Base-by-base conservation (phyloP, 1,139 yeast genomes). In the Yamadazyma spencermartinsiae region DNA sequence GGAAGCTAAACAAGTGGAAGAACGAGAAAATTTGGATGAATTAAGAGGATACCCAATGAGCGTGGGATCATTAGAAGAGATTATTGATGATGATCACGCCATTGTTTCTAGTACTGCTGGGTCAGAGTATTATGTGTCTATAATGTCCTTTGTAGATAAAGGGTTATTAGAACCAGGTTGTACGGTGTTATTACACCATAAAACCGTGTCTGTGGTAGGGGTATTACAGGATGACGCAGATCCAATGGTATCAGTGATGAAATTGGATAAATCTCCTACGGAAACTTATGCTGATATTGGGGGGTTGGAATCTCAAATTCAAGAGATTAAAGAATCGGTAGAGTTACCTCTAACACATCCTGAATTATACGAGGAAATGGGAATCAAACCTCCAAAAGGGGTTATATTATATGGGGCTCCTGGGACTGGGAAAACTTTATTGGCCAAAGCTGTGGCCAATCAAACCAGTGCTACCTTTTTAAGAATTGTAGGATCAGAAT, bases 351-450 rank as follows among this genome's bases (percentile, higher is more conserved):
- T 94, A 49, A 90, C 98, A 15, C 98, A 94, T 63, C 98, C 98
- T 1, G 98, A 94, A 63, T 72, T 94, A 52, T 94, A 92, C 65
- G 97, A 94, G 66, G 98, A 92, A 66, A 92, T 94, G 97, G 99
- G 99, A 51, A 92, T 94, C 60, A 89, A 90, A 57, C 98, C 98
- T 7, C 99, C 99, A 37, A 92, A 92, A 69, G 99, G 99, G 66
- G 98, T 94, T 40, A 90, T 94, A 53, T 74, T 94, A 45, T 94
- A 94, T 60, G 99, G 99, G 53, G 96, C 98, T 0, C 99, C 99
- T 24, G 99, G 99, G 63, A 94, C 98, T 1, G 99, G 99, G 58
- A 94, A 94, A 64, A 94, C 99, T 0, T 70, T 94, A 49, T 74
- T 94, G 53, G 98, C 98, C 14, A 94, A 92, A 64, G 99, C 99